Evolutionary conservation across 202 grass and related monocot species (phyloP), one percentile per base, ranked within the genome.

Genomic region (Alloteropsis angusta): DNA sequence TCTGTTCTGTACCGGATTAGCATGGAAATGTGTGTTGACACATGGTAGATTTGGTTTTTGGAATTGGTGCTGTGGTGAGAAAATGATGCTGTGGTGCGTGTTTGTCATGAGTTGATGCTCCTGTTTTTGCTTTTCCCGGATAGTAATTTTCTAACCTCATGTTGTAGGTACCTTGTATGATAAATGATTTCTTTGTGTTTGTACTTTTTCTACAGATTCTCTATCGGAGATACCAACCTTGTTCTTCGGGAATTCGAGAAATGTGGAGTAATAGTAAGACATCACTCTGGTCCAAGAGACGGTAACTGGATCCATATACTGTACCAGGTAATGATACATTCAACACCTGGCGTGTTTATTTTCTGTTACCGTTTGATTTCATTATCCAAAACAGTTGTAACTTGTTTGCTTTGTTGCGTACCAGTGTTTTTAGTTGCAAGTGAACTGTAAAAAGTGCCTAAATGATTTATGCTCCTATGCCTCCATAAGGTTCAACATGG

Each of bases 221-320:
- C 80, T 65, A 77, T 82, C 47, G 77, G 80, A 39, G 88, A 93
- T 67, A 88, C 96, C 14, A 99, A 99, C 56, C 68, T 93, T 76
- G 88, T 96, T 18, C 72, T 96, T 26, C 80, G 82, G 4, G 92
- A 99, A 68, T 96, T 99, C 0, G 96, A 99, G 82, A 99, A 99
- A 75, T 99, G 92, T 32, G 92, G 96, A 47, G 54, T 87, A 56
- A 88, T 99, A 85, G 39, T 93, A 72, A 91, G 88, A 81, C 96
- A 96, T 75, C 62, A 91, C 4, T 84, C 68, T 13, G 92, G 88
- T 22, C 90, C 96, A 78, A 86, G 84, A 76, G 86, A 91, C 84
- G 85, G 92, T 37, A 96, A 99, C 68, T 99, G 92, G 92, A 93
- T 95, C 54, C 87, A 95, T 80, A 78, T 97, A 78, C 82, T 94